Percentiles rank a stretch among this genome's conserved stretches.
Conservation (phyloP, 2,329 filamentous ascomycete genomes). For the Neonectria hederae region DNA sequence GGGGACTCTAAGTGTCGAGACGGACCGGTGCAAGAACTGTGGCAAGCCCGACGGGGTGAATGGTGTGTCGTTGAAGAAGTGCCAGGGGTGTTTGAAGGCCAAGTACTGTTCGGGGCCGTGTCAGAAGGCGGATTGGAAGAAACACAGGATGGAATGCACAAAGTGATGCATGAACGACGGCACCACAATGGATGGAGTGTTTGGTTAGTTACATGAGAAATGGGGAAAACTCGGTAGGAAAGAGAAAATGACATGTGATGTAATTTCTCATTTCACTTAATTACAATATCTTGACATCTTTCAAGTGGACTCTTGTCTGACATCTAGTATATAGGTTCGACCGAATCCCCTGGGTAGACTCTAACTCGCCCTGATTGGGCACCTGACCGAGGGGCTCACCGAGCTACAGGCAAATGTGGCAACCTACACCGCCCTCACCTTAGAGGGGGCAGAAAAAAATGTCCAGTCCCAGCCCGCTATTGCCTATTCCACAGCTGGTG, state of each 20-base stretch:
- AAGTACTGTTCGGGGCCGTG: conserved; percentile 63
- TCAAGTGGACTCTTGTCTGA: too few relatives aligned
- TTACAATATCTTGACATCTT: too few relatives aligned
- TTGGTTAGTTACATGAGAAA: neutral
- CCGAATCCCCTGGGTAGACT: neutral
- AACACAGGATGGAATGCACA: conserved; percentile 57
- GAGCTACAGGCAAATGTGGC: conserved; percentile 14
- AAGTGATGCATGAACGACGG: conserved; percentile 10
- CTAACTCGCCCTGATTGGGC: conserved; percentile 9
- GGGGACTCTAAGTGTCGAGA: neutral
- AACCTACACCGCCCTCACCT: conserved; percentile 46
- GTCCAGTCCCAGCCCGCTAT: conserved; percentile 44
- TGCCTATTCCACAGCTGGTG: conserved; percentile 42
- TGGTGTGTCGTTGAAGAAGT: conserved; percentile 53
- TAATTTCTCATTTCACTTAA: neutral
- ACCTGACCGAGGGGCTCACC: conserved; percentile 12
- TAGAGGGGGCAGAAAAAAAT: conserved; percentile 49
- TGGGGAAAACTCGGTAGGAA: neutral
- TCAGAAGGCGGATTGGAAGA: conserved; percentile 64
- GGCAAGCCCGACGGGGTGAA: conserved; percentile 44
- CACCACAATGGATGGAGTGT: neutral
- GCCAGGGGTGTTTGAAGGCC: conserved; percentile 54
- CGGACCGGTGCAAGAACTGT: conserved; percentile 51
- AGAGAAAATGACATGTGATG: neutral
- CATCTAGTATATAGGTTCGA: neutral